Percentiles rank a stretch among this genome's conserved stretches.
Evolutionary conservation across 306 rosid genomes (phyloP).

Genomic region (Ceratonia siliqua): DNA sequence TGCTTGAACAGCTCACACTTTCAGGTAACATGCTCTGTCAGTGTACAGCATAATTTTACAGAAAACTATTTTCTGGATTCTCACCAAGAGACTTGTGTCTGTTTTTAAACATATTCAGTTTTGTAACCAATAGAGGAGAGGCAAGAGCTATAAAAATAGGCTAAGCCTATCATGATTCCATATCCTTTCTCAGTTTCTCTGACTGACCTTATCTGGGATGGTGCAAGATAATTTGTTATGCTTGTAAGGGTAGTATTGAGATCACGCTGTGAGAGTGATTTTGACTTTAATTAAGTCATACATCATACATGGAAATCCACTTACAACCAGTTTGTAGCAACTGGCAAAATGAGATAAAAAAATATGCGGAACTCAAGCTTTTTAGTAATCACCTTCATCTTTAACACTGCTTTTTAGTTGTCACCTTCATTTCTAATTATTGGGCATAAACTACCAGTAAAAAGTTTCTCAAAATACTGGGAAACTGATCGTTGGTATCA

Average conservation of each 20-base stretch:
- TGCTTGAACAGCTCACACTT: conserved; percentile 81
- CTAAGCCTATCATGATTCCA: background rate
- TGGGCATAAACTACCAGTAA: background rate
- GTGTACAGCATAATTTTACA: background rate
- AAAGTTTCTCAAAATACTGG: conserved; percentile 3
- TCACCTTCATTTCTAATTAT: background rate
- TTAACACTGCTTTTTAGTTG: background rate
- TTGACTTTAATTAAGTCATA: background rate
- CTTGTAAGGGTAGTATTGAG: background rate
- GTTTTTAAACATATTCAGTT: background rate
- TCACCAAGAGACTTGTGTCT: background rate
- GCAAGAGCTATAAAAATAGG: background rate
- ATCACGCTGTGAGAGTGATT: background rate
- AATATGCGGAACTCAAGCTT: background rate
- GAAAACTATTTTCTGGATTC: background rate
- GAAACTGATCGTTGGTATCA: background rate
- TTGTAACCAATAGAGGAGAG: background rate
- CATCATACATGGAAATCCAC: background rate
- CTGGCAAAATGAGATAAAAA: background rate
- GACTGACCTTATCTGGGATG: background rate
- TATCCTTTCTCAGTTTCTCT: background rate
- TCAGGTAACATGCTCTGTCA: conserved; percentile 50
- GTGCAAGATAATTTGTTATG: background rate
- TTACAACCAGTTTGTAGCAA: background rate
- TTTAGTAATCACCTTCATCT: background rate